phyloP scores from a whole-genome alignment of 2,329 filamentous ascomycete species.

The Sclerotinia glacialis region DNA sequence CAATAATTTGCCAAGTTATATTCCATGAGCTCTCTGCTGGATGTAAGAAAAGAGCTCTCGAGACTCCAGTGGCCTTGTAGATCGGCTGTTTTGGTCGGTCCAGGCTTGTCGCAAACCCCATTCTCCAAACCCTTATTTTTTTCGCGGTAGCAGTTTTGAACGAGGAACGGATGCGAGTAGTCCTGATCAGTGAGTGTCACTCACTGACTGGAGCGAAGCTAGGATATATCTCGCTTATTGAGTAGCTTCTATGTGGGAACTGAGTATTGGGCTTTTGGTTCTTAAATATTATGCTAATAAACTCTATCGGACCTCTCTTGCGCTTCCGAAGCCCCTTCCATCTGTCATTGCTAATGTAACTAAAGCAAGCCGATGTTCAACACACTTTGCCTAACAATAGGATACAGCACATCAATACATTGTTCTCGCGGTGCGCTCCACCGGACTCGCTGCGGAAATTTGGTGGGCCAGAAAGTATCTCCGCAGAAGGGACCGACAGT shows the following conservation, averaged over 20 bases:
- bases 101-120: background rate
- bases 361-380: background rate
- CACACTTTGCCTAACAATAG: background rate
- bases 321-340: background rate
- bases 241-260: too few relatives aligned
- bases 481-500: background rate
- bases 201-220: background rate
- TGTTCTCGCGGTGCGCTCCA: background rate
- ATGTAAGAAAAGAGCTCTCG: too few relatives aligned
- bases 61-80: background rate
- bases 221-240: too few relatives aligned
- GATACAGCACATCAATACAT: background rate
- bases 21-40: too few relatives aligned
- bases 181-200: background rate
- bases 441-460: background rate
- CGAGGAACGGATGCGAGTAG: background rate
- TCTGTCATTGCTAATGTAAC: background rate
- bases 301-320: background rate
- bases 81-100: background rate
- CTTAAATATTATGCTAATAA: background rate
- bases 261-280: background rate
- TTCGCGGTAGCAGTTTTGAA: background rate
- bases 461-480: slow-evolving; percentile 9
- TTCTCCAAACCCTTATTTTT: background rate
- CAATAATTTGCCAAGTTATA: background rate